phyloP scores from a whole-genome alignment of 306 rosid species.

The Benincasa hispida region DNA sequence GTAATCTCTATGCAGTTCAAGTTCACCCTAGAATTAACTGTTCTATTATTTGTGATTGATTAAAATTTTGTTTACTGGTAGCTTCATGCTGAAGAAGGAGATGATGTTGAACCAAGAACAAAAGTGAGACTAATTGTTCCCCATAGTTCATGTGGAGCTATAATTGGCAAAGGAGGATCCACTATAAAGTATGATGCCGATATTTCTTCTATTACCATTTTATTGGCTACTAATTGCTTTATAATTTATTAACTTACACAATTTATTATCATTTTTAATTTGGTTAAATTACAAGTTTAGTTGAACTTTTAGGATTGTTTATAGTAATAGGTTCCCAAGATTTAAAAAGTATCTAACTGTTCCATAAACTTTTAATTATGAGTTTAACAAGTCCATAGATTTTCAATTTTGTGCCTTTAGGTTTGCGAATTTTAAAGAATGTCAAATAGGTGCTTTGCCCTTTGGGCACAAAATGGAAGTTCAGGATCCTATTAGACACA shows the following conservation, averaged over 20 bases:
- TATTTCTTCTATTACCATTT: slow-evolving; percentile 3
- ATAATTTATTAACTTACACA: background rate
- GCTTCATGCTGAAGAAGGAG: slow-evolving; percentile 79
- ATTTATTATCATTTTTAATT: background rate
- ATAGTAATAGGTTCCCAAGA: too few relatives aligned
- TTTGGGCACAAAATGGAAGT: background rate
- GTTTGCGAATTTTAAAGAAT: background rate
- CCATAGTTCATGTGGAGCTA: slow-evolving; percentile 95
- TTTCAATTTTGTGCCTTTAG: background rate
- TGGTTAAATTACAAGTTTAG: background rate
- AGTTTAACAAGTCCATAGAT: background rate
- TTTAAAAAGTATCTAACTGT: background rate
- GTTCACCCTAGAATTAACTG: background rate
- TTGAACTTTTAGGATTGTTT: background rate
- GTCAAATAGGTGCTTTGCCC: background rate
- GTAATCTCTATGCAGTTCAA: slow-evolving; percentile 29
- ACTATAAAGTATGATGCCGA: slow-evolving; percentile 66
- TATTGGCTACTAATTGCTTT: background rate
- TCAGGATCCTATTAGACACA: background rate
- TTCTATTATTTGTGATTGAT: slow-evolving; percentile 11
- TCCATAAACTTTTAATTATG: background rate
- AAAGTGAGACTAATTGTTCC: slow-evolving; percentile 93
- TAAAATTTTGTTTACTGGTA: slow-evolving; percentile 15
- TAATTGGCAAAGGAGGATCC: slow-evolving; percentile 97
- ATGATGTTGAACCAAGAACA: slow-evolving; percentile 70